phyloP scores from a whole-genome alignment of 306 rosid species.

The Prinsepia uniflora region DNA sequence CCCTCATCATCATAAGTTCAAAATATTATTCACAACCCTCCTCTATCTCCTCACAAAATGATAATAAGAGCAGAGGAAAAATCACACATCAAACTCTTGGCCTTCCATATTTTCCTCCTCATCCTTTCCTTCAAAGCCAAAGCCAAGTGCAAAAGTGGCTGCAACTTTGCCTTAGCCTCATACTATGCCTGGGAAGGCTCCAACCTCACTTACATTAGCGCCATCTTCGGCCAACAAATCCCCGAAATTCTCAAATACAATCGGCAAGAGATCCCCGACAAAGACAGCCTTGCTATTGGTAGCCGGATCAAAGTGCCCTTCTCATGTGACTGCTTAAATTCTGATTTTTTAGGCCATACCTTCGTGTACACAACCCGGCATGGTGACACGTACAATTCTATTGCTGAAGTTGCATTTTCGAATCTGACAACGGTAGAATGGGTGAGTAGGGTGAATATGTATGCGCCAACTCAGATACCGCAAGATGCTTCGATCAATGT shows the following conservation, averaged over 20 bases:
- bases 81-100: constrained; percentile 6
- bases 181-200: constrained; percentile 34
- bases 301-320: constrained; percentile 48
- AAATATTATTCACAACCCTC: not conserved
- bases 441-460: constrained; percentile 37
- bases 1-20: constrained; percentile 11
- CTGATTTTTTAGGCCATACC: constrained; percentile 49
- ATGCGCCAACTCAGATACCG: constrained; percentile 13
- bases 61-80: constrained; percentile 15
- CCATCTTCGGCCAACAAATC: constrained; percentile 29
- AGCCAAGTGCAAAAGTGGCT: constrained; percentile 43
- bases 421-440: constrained; percentile 49
- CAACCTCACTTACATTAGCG: constrained; percentile 44
- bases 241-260: constrained; percentile 46
- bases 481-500: constrained; percentile 30
- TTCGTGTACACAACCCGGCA: constrained; percentile 34
- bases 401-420: constrained; percentile 33
- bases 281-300: constrained; percentile 6
- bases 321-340: constrained; percentile 52
- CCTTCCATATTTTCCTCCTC: constrained; percentile 13
- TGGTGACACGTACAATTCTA: constrained; percentile 22
- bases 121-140: constrained; percentile 18
- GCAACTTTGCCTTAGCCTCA: constrained; percentile 60
- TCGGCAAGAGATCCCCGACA: constrained; percentile 19
- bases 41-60: constrained; percentile 29